phyloP scores from a whole-genome alignment of 352 stramenopile species.

The Thraustochytrium sp. region DNA sequence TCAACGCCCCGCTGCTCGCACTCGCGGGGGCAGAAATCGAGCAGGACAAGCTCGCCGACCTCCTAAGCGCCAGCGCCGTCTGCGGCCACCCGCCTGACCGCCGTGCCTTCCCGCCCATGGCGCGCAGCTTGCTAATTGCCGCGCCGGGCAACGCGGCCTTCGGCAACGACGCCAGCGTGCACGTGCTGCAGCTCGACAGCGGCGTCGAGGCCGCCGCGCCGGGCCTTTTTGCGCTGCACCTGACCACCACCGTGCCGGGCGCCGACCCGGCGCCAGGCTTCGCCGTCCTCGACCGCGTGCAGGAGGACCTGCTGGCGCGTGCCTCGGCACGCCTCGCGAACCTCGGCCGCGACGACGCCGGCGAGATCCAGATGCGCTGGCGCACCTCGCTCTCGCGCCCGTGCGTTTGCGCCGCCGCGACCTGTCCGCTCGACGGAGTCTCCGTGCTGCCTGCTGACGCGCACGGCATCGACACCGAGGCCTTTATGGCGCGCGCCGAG shows the following conservation, averaged over 20 bases:
- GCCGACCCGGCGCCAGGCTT: not conserved
- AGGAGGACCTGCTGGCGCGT: not conserved
- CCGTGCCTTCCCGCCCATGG: constrained; percentile 49
- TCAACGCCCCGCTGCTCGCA: constrained; percentile 1
- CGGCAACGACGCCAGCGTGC: constrained; percentile 61
- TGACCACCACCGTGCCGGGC: constrained; percentile 32
- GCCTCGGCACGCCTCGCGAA: not conserved
- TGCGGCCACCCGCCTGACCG: not conserved
- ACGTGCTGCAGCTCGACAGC: constrained; percentile 65
- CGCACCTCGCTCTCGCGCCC: not conserved
- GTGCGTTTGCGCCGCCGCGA: not conserved
- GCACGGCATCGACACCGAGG: constrained; percentile 63
- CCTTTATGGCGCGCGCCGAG: constrained; percentile 59
- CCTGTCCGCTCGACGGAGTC: not conserved
- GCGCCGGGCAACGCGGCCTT: constrained; percentile 59
- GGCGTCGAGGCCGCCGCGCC: constrained; percentile 63
- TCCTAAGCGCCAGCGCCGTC: not conserved
- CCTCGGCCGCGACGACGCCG: not conserved
- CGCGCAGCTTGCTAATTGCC: constrained; percentile 62
- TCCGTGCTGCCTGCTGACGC: not conserved
- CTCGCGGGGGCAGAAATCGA: not conserved
- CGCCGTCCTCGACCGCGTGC: not conserved
- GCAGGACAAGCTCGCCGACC: not conserved
- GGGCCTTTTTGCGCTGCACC: constrained; percentile 60
- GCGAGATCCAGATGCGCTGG: not conserved